Base-by-base conservation (phyloP, 2,329 filamentous ascomycete species). In the Colletotrichum plurivorum region DNA sequence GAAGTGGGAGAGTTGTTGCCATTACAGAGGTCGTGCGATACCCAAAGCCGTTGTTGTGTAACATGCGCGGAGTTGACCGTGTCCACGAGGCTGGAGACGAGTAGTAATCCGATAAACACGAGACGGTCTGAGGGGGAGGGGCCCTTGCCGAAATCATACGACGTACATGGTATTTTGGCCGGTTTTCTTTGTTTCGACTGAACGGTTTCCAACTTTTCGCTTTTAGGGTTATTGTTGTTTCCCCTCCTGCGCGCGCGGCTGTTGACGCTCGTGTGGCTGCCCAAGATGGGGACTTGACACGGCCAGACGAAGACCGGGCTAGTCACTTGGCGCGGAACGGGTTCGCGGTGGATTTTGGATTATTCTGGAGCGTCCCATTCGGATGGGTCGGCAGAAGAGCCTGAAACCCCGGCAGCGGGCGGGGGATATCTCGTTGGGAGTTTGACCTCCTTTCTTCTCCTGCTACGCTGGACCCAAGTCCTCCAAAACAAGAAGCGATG, bases 321-420 rank as follows among this genome's bases (percentile, higher is more conserved):
- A 36, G 31, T 36, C 4, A 36, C 55, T 36, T 59, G 55, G 39
- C 46, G 25, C 27, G 55, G 48, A 18, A 45, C 31, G 53, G 18
- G 48, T 53, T 65, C 48, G 63, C 22, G 63, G 60, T 27, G 39
- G 36, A 41, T 36, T 10, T 36, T 27, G 13, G 39, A 41, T 49
- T 55, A 48, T 59, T 45, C 45, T 16, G 56, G 46, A 54, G n/a
- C 49, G 56, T 63, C n/a, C 52, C 58, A 62, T 36, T n/a, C 51
- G 52, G 64, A 67, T 54, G 60, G 65, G 48, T 54, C 48, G 61
- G 54, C 22, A 53, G 36, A 31, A 54, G 41, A 18, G 53, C 36
- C 36, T 49, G 65, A 58, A 59, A 65, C 61, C 41, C 31, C 54
- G 53, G 54, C 61, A 10, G 48, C 31, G 41, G 43, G 48, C 22